Conservation (phyloP, 2,329 filamentous ascomycete species). For the Monosporascus sp. region DNA sequence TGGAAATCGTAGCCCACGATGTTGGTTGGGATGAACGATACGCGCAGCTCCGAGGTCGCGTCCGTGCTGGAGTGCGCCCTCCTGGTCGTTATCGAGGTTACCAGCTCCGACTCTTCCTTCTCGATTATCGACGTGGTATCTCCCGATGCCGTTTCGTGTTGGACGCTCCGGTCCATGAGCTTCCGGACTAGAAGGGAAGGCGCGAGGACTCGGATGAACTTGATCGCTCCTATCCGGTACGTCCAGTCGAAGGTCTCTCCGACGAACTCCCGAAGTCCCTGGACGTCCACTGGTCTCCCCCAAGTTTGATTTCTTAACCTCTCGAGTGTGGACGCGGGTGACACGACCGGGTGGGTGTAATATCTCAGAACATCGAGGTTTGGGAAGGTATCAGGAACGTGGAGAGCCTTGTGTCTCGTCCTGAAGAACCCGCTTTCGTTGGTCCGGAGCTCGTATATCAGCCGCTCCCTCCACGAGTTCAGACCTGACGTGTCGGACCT, state of each 20-base stretch:
- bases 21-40: constrained; percentile 71
- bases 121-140: constrained; percentile 29
- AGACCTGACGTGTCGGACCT: constrained; percentile 55
- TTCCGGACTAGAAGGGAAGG: constrained; percentile 67
- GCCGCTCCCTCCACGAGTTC: constrained; percentile 62
- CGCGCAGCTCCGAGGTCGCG: constrained; percentile 67
- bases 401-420: constrained; percentile 66
- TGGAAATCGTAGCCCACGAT: constrained; percentile 75
- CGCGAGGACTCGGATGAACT: constrained; percentile 76
- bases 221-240: constrained; percentile 70
- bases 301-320: constrained; percentile 53
- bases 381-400: constrained; percentile 77
- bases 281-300: constrained; percentile 59
- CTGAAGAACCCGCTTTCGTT: constrained; percentile 82
- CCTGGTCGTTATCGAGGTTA: constrained; percentile 62
- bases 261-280: constrained; percentile 66
- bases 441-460: constrained; percentile 71
- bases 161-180: constrained; percentile 38
- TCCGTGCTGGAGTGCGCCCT: constrained; percentile 72
- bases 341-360: constrained; percentile 85
- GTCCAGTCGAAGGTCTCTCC: constrained; percentile 83
- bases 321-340: constrained; percentile 51
- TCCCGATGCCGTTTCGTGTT: constrained; percentile 18
- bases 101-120: constrained; percentile 45
- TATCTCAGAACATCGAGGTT: constrained; percentile 73